phyloP scores from a whole-genome alignment of 805 yeast genomes.

The Saccharomycopsis sp. region DNA sequence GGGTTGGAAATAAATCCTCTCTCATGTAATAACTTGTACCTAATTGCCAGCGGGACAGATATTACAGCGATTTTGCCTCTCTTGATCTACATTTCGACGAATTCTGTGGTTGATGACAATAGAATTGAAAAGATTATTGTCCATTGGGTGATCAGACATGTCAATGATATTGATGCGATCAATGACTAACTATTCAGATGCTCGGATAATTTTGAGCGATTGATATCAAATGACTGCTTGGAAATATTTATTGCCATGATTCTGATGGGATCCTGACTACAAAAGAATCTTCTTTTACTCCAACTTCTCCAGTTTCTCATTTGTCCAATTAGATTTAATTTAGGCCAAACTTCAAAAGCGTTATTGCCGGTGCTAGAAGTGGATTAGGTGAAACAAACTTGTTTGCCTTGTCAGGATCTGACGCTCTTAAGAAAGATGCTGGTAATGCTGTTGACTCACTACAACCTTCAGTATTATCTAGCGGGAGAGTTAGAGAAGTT shows the following conservation, averaged over 20 bases:
- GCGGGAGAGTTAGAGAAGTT: slow-evolving; percentile 34
- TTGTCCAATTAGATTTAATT: too few species aligned
- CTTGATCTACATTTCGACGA: slow-evolving; percentile 25
- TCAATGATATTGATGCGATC: slow-evolving; percentile 35
- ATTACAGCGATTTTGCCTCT: slow-evolving; percentile 46
- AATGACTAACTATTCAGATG: slow-evolving; percentile 33
- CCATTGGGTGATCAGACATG: slow-evolving; percentile 37
- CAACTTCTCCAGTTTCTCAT: not conserved
- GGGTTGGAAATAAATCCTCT: slow-evolving; percentile 40
- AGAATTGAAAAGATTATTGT: slow-evolving; percentile 23
- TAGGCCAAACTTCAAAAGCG: slow-evolving; percentile 23
- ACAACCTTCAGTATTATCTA: slow-evolving; percentile 31
- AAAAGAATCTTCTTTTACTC: not conserved
- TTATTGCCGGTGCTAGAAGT: not conserved
- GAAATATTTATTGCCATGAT: slow-evolving; percentile 28
- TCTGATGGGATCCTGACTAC: slow-evolving; percentile 22
- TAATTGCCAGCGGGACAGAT: slow-evolving; percentile 46
- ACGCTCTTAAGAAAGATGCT: slow-evolving; percentile 32
- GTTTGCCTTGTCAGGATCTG: slow-evolving; percentile 42
- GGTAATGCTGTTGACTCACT: slow-evolving; percentile 35
- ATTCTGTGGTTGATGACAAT: slow-evolving; percentile 13
- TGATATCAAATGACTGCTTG: too few species aligned
- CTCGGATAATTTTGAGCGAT: too few species aligned
- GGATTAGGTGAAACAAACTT: slow-evolving; percentile 30
- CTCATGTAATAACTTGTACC: slow-evolving; percentile 37